A percentile compares a stretch with the other conserved stretches of the same genome.
phyloP scores from a whole-genome alignment of 2,329 filamentous ascomycete genomes.

The Onygenales sp. region DNA sequence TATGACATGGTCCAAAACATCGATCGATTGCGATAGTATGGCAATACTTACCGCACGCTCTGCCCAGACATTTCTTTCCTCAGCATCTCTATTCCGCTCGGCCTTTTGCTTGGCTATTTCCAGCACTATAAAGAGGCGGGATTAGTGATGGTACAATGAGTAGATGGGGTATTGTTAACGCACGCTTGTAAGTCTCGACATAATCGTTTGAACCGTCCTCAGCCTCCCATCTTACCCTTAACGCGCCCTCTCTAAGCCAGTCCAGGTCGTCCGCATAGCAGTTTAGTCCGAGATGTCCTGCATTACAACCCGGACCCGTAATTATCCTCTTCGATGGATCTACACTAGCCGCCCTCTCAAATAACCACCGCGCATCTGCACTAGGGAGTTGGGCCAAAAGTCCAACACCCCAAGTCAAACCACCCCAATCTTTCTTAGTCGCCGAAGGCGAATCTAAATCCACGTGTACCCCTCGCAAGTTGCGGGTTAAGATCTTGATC shows the following conservation, averaged over 20 bases:
- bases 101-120: slow-evolving; percentile 3
- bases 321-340: background rate
- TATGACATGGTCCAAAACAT: slow-evolving; percentile 3
- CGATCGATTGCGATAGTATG: background rate
- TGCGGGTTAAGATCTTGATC: slow-evolving; percentile 5
- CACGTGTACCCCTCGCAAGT: slow-evolving; percentile 3
- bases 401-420: background rate
- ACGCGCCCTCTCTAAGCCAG: background rate
- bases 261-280: background rate
- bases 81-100: background rate
- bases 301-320: background rate
- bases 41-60: slow-evolving; percentile 3
- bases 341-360: background rate
- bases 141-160: background rate
- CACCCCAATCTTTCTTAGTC: background rate
- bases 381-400: background rate
- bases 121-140: slow-evolving; percentile 1
- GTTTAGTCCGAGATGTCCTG: background rate
- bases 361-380: slow-evolving; percentile 5
- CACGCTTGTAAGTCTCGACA: background rate
- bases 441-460: slow-evolving; percentile 3
- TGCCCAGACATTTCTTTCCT: background rate
- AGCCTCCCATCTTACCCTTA: slow-evolving; percentile 5
- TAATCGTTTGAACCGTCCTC: background rate
- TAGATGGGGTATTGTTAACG: background rate